Percentiles rank a stretch among this genome's conserved stretches.
Evolutionary conservation across 2,329 filamentous ascomycete genomes (phyloP).

Genomic region (Aspergillus nomiae): DNA sequence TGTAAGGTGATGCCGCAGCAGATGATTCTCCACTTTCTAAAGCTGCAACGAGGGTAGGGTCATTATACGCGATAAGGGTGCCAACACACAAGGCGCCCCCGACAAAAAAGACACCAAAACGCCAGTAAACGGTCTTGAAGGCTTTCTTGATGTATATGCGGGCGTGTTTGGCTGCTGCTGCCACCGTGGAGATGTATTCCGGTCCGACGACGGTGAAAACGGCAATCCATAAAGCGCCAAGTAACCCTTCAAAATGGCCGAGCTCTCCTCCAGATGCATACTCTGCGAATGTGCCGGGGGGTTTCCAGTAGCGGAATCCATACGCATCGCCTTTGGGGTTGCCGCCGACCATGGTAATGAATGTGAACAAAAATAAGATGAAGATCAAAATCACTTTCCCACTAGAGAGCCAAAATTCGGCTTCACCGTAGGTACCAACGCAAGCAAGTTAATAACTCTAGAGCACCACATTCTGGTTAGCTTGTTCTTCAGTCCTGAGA

Average conservation of each 20-base stretch:
- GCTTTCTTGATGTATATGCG: conserved; percentile 67
- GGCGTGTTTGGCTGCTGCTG: conserved; percentile 68
- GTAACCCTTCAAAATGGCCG: conserved; percentile 54
- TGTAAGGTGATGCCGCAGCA: background rate
- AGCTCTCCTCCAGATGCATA: conserved; percentile 57
- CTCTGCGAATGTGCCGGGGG: conserved; percentile 33
- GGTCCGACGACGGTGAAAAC: conserved; percentile 64
- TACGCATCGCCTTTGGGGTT: conserved; percentile 69
- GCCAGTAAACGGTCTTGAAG: conserved; percentile 74
- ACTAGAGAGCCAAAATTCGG: conserved; percentile 19
- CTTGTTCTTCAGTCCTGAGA: too few relatives aligned
- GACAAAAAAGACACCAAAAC: conserved; percentile 71
- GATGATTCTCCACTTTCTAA: background rate
- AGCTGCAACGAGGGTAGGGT: conserved; percentile 41
- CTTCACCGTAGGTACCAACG: conserved; percentile 15
- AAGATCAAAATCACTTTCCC: conserved; percentile 66
- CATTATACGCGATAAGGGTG: conserved; percentile 67
- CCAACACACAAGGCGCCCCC: conserved; percentile 69
- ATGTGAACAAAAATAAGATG: conserved; percentile 69
- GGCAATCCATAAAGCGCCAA: conserved; percentile 71
- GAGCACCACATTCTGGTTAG: background rate
- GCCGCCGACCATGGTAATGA: conserved; percentile 76
- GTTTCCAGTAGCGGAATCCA: conserved; percentile 64
- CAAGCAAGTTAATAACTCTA: conserved; percentile 14
- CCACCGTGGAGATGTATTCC: conserved; percentile 61